These are phyloP conservation scores for Mortierella sp. DNA, from an alignment of 371 early-diverging fungal genomes.

Conservation along the genomic window DNA sequence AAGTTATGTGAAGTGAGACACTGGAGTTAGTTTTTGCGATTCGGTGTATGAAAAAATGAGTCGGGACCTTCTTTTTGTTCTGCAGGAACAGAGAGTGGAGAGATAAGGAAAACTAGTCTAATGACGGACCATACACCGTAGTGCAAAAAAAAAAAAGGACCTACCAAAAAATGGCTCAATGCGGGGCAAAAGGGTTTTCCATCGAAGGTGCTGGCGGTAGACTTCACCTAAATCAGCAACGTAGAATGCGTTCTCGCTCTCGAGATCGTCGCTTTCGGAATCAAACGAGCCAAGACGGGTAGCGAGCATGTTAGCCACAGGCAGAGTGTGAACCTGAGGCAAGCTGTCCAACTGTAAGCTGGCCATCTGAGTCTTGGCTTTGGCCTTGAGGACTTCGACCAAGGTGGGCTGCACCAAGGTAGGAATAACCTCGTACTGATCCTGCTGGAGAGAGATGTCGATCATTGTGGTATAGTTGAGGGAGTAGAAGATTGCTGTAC, in stretches of 20 bases:
- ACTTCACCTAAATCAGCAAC: conserved; percentile 94
- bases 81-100: neutral
- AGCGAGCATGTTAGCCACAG: conserved; percentile 56
- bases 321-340: conserved; percentile 51
- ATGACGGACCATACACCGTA: no score
- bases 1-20: neutral
- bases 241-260: conserved; percentile 92
- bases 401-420: conserved; percentile 58
- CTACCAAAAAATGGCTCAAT: conserved; percentile 95
- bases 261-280: conserved; percentile 66
- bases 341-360: no score
- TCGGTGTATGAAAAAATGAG: no score
- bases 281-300: conserved; percentile 58
- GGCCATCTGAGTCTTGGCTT: conserved; percentile 54
- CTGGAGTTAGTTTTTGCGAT: no score
- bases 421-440: conserved; percentile 56
- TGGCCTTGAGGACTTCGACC: conserved; percentile 53
- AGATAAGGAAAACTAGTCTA: no score
- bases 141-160: conserved; percentile 25
- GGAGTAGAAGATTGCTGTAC: no score
- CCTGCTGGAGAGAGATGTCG: conserved; percentile 56
- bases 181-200: conserved; percentile 86
- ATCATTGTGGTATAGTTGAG: conserved; percentile 36
- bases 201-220: conserved; percentile 86
- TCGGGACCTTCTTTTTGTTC: neutral